Evolutionary conservation across 2,329 filamentous ascomycete species (phyloP), one percentile per base, ranked within the genome.

Genomic region (Trichocomaceae sp.): DNA sequence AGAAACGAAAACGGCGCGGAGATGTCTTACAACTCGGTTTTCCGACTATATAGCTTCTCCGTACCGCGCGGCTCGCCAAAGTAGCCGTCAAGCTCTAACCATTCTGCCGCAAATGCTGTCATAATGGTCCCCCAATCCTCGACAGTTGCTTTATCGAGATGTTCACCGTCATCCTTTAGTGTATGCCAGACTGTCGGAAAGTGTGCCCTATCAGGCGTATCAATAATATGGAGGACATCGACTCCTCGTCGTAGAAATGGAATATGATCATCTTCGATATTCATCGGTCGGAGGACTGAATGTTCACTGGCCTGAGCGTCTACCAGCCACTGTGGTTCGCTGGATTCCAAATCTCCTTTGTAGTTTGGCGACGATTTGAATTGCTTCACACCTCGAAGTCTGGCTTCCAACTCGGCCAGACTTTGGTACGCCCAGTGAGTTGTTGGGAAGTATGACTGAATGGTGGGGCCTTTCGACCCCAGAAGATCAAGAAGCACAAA

Each of bases 401-500:
- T 85, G 50, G 76, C 72, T 72, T 97, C 92, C 15, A 95, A 74
- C 2, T 75, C 72, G 1, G 88, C 86, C 77, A 97, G 82, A 57
- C 81, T 80, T 61, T 82, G 77, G 70, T 97, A 97, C 1, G 91
- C 90, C 92, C 92, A 96, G 68, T 97, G 92, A 0, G 92, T 96
- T 1, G 86, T 87, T 57, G 84, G 79, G 69, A 95, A 96, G 74
- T 92, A 96, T 0, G 89, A 95, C 1, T 90, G 90, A 1, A 99
- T 79, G 0, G 64, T 74, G 0, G 91, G 90, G 42, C 82, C 71
- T 10, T 81, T 72, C 0, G 83, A 75, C 8, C 93, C 93, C 0
- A 97, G 82, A 8, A 97, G 80, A 69, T 97, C 93, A 29, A 97
- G 81, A n/a, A 97, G 82, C 8, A 97, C 79, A 67, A 97, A 96